phyloP scores from a whole-genome alignment of 1,139 yeast genomes.

The Saccharomycopsis hybrid region DNA sequence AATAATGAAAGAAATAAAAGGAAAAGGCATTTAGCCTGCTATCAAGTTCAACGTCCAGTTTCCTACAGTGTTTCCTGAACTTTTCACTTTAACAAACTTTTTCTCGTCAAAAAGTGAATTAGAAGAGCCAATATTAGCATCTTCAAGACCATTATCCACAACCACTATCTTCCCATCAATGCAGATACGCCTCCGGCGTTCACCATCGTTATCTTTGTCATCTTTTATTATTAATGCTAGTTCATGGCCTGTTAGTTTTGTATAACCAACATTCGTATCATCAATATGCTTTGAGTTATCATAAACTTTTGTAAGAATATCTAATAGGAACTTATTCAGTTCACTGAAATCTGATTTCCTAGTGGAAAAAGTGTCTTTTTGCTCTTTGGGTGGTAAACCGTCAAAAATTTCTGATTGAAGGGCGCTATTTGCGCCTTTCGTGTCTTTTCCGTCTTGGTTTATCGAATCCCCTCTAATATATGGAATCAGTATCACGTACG shows the following conservation, averaged over 20 bases:
- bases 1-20: no score
- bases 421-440: neutral
- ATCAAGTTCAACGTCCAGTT: constrained; percentile 5
- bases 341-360: neutral
- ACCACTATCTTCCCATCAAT: constrained; percentile 19
- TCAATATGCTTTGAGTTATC: constrained; percentile 9
- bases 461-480: neutral
- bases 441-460: neutral
- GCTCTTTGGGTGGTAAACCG: neutral
- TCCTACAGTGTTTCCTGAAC: neutral
- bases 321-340: constrained; percentile 12
- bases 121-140: neutral
- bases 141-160: neutral
- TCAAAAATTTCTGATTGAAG: neutral
- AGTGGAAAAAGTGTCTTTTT: neutral
- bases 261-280: constrained; percentile 6
- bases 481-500: constrained; percentile 16
- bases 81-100: neutral
- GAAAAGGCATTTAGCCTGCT: neutral
- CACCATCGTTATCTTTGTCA: neutral
- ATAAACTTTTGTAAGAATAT: constrained; percentile 16
- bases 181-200: constrained; percentile 13
- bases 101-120: neutral
- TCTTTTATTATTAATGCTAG: neutral
- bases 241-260: neutral